Percentiles rank a stretch among this genome's conserved stretches.
phyloP scores from a whole-genome alignment of 73 alveolate genomes.

The Urostyla sp. region DNA sequence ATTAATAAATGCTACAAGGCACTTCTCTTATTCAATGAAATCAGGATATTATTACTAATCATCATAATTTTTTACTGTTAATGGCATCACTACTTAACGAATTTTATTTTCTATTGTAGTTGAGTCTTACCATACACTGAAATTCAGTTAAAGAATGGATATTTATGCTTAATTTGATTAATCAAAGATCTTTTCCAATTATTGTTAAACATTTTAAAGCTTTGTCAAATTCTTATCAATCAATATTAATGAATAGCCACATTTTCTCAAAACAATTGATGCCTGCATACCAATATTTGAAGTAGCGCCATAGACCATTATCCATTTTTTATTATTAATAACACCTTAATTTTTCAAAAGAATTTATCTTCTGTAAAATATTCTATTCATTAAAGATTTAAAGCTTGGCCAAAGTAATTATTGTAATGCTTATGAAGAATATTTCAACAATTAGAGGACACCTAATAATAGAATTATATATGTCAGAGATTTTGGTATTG shows the following conservation, averaged over 20 bases:
- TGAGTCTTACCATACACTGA: conserved; percentile 43
- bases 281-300: neutral
- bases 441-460: too few relatives aligned
- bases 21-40: conserved; percentile 43
- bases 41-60: too few relatives aligned
- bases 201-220: neutral
- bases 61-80: too few relatives aligned
- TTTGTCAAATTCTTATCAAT: conserved; percentile 30
- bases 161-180: neutral
- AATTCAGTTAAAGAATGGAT: conserved; percentile 5
- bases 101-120: conserved; percentile 32
- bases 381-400: too few relatives aligned
- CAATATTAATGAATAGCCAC: conserved; percentile 10
- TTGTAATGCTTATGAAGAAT: too few relatives aligned
- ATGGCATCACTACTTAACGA: too few relatives aligned
- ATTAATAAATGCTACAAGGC: neutral
- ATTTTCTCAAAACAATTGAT: conserved; percentile 24
- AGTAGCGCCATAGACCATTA: conserved; percentile 38
- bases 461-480: too few relatives aligned
- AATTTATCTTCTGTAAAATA: too few relatives aligned
- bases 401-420: too few relatives aligned
- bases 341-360: too few relatives aligned
- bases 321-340: conserved; percentile 11
- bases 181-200: conserved; percentile 18
- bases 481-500: too few relatives aligned